Conservation (phyloP, 164 flowering plant species). For the Kingdonia uniflora region DNA sequence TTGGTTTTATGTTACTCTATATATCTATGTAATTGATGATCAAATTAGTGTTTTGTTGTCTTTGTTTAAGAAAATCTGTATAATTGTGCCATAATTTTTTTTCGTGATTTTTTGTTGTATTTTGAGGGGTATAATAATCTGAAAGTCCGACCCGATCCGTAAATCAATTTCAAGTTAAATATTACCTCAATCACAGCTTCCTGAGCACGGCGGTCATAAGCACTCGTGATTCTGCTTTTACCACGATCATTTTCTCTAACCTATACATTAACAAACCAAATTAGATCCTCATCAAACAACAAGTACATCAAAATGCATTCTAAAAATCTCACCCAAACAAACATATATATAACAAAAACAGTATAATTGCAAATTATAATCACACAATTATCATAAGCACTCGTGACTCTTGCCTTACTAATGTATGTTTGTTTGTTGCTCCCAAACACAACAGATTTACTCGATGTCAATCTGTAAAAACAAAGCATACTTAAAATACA, state of each 20-base stretch:
- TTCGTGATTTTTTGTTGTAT: neutral
- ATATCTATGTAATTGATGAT: no score
- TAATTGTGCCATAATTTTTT: neutral
- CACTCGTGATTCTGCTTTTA: conserved; percentile 16
- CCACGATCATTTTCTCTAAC: conserved; percentile 21
- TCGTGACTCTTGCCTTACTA: conserved; percentile 25
- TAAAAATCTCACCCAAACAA: neutral
- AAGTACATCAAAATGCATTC: neutral
- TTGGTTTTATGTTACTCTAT: no score
- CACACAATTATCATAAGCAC: no score
- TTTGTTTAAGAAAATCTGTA: neutral
- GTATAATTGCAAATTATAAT: no score
- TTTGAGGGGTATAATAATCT: no score
- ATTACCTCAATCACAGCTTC: conserved; percentile 44
- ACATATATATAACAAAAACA: neutral
- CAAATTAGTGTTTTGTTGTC: no score
- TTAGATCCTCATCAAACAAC: neutral
- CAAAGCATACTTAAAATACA: neutral
- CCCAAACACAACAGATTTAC: conserved; percentile 15
- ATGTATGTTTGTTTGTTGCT: conserved; percentile 3
- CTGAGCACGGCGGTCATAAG: conserved; percentile 26
- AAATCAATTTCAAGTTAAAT: neutral
- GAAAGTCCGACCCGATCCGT: no score
- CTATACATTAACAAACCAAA: conserved; percentile 11
- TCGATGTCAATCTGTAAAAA: conserved; percentile 23